These are phyloP conservation scores for Geotrichum cucujoidarum DNA, from an alignment of 1,139 yeast species.

Conservation along the genomic window DNA sequence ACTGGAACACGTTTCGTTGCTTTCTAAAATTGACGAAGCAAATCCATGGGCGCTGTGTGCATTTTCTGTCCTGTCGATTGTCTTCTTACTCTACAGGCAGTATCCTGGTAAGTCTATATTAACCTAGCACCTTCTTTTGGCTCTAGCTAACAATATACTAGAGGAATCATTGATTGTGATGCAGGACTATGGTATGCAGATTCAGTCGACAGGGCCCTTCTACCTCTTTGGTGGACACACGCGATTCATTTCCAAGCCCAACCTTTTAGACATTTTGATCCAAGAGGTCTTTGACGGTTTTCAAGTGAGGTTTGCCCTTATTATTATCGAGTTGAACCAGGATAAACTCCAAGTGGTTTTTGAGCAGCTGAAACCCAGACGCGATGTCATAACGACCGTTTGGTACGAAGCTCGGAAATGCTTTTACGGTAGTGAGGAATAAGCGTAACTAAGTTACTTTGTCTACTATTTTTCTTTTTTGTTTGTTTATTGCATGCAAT, in stretches of 20 bases:
- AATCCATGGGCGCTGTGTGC: neutral
- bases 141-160: neutral
- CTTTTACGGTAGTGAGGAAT: slow-evolving; percentile 20
- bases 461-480: neutral
- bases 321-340: slow-evolving; percentile 43
- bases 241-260: slow-evolving; percentile 45
- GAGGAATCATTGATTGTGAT: slow-evolving; percentile 29
- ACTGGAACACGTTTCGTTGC: neutral
- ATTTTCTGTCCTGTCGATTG: neutral
- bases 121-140: neutral
- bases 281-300: slow-evolving; percentile 57
- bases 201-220: slow-evolving; percentile 26
- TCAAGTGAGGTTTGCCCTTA: slow-evolving; percentile 51
- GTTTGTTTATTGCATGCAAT: no score
- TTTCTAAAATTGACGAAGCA: neutral
- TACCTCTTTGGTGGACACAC: slow-evolving; percentile 23
- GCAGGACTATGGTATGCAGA: slow-evolving; percentile 33
- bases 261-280: slow-evolving; percentile 52
- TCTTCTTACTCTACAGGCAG: neutral
- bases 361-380: slow-evolving; percentile 29
- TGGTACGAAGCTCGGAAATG: slow-evolving; percentile 28
- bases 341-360: slow-evolving; percentile 44
- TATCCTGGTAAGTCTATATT: slow-evolving; percentile 5
- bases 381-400: slow-evolving; percentile 27
- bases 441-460: no score